A percentile compares a stretch with the other conserved stretches of the same genome.
These are phyloP conservation scores for Penicillium sp. DNA, from an alignment of 2,329 filamentous ascomycete species.

Conservation along the genomic window DNA sequence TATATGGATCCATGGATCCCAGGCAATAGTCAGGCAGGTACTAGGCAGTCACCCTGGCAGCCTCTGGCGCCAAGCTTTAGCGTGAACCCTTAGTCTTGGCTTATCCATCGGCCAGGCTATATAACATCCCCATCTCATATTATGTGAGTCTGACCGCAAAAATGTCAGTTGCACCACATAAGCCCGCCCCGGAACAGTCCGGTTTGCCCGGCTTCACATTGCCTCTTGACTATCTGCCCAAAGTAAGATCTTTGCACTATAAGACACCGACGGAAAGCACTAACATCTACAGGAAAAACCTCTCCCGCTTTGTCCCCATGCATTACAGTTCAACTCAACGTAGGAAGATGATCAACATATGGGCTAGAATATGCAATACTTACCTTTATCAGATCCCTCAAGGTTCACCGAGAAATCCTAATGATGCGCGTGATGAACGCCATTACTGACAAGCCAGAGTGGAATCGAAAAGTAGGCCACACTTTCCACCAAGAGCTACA, in stretches of 20 bases:
- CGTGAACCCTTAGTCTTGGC: neutral
- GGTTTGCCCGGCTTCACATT: neutral
- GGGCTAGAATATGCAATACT: neutral
- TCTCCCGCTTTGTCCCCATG: neutral
- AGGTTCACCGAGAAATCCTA: conserved; percentile 28
- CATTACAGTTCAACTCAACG: neutral
- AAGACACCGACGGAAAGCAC: neutral
- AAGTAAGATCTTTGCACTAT: neutral
- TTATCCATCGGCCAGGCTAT: neutral
- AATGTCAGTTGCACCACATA: neutral
- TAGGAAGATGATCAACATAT: neutral
- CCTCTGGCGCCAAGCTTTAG: neutral
- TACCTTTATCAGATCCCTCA: neutral
- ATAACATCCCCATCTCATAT: neutral
- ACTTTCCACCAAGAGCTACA: neutral
- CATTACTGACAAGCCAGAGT: conserved; percentile 46
- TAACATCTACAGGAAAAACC: neutral
- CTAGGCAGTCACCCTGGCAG: neutral
- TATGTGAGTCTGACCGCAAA: neutral
- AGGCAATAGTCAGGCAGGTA: neutral
- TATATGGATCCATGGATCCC: neutral
- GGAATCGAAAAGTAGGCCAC: conserved; percentile 40
- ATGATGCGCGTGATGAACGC: conserved; percentile 46
- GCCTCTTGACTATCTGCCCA: neutral
- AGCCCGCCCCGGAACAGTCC: neutral